Evolutionary conservation across 2,329 filamentous ascomycete genomes (phyloP), one percentile per base, ranked within the genome.

Genomic region (Fusarium equiseti): DNA sequence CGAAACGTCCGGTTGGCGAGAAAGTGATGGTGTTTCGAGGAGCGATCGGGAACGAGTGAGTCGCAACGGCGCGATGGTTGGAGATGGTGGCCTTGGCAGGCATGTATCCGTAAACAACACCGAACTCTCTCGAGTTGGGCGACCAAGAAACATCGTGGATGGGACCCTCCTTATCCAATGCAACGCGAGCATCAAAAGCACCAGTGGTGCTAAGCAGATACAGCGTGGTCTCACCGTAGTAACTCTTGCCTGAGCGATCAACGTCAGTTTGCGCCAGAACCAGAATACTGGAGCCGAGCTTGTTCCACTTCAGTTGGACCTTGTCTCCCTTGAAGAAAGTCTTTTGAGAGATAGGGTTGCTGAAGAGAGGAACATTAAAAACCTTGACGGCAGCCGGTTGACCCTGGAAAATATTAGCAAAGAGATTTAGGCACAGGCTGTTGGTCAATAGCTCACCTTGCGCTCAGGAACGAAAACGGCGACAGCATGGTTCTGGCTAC

Each of bases 251-350:
- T 63, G 94, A 94, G 84, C 96, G 97, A 83, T 99, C 96, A 57
- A 98, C 96, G 70, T 99, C 96, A 32, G 96, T 99, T 85, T 98
- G 95, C 59, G 96, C 95, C 77, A 99, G 89, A 73, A 98, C 95
- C 77, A 99, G 92, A 79, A 98, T 83, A 79, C 91, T 95, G 40
- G 95, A 97, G 56, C 96, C 96, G 68, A 94, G 86, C 73, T 91
- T 89, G 83, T 99, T 99, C 96, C 96, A 99, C 85, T 98, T 98
- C 78, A 99, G 85, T 82, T 98, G 94, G 50, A 99, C 95, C 85
- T 98, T 98, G 86, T 99, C 96, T 70, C 95, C 95, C 85, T 99
- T 99, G 89, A 94, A 99, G 80, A 99, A 99, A 3, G 92, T 98
- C 90, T 99, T 99, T 80, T 98, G 95, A 42, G 95, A 98, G 52